Evolutionary conservation across 768 basidiomycete species (phyloP).

Genomic region (Termitomyces sp.): DNA sequence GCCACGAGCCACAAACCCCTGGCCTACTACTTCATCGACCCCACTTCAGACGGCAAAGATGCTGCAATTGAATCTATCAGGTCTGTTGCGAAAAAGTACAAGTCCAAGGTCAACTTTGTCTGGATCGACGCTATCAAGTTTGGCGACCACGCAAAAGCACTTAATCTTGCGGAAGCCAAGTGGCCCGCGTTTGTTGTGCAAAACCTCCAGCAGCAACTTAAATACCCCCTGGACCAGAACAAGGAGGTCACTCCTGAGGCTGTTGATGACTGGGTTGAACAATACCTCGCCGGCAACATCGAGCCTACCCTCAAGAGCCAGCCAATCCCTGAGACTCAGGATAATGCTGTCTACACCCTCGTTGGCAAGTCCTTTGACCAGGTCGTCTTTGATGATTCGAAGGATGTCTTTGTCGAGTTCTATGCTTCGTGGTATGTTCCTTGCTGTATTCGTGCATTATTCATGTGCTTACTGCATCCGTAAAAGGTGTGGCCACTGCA

Average conservation of each 20-base stretch:
- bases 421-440: slow-evolving; percentile 86
- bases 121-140: slow-evolving; percentile 97
- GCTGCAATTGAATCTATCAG: slow-evolving; percentile 60
- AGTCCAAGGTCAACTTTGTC: slow-evolving; percentile 91
- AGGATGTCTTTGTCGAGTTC: slow-evolving; percentile 96
- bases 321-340: slow-evolving; percentile 77
- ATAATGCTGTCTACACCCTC: slow-evolving; percentile 75
- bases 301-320: slow-evolving; percentile 85
- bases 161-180: slow-evolving; percentile 78
- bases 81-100: slow-evolving; percentile 76
- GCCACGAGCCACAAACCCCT: slow-evolving; percentile 79
- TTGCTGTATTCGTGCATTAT: neutral
- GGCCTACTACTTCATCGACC: slow-evolving; percentile 92
- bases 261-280: slow-evolving; percentile 52
- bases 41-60: slow-evolving; percentile 58
- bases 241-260: slow-evolving; percentile 52
- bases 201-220: slow-evolving; percentile 75
- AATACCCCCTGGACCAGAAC: slow-evolving; percentile 79
- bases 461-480: neutral
- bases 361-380: slow-evolving; percentile 90
- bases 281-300: slow-evolving; percentile 69
- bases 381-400: slow-evolving; percentile 76
- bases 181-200: slow-evolving; percentile 97
- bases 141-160: slow-evolving; percentile 89
- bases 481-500: slow-evolving; percentile 90